Conservation (phyloP, 371 early-diverging fungal genomes). For the Mortierella sp. region DNA sequence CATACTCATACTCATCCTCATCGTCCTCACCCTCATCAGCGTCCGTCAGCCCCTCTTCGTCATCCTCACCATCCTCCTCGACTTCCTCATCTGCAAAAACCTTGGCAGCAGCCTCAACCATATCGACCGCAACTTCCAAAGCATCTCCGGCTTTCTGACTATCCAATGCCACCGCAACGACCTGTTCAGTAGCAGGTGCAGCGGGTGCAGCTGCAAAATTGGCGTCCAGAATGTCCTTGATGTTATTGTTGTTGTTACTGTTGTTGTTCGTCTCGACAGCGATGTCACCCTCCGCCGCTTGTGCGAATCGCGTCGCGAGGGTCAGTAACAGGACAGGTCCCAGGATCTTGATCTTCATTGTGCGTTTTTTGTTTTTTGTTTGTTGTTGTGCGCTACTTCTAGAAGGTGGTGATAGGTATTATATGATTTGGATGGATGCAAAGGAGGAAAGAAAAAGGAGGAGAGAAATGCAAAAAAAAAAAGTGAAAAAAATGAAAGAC, state of each 20-base stretch:
- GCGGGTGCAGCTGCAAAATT: background rate
- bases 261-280: background rate
- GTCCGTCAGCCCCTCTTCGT: background rate
- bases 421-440: background rate
- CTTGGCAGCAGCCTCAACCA: background rate
- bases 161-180: background rate
- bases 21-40: slow-evolving; percentile 11
- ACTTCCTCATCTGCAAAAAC: background rate
- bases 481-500: background rate
- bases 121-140: background rate
- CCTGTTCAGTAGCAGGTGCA: background rate
- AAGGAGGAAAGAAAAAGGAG: background rate
- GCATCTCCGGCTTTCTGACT: background rate
- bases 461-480: background rate
- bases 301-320: background rate
- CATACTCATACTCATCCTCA: slow-evolving; percentile 14
- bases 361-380: background rate
- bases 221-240: background rate
- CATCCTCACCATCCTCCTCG: slow-evolving; percentile 5
- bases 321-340: slow-evolving; percentile 18
- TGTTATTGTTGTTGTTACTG: background rate
- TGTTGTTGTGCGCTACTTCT: background rate
- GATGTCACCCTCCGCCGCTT: background rate
- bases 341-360: slow-evolving; percentile 14
- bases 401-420: background rate